Conservation (phyloP, 73 alveolate genomes). For the Paramecium biaurelia region DNA sequence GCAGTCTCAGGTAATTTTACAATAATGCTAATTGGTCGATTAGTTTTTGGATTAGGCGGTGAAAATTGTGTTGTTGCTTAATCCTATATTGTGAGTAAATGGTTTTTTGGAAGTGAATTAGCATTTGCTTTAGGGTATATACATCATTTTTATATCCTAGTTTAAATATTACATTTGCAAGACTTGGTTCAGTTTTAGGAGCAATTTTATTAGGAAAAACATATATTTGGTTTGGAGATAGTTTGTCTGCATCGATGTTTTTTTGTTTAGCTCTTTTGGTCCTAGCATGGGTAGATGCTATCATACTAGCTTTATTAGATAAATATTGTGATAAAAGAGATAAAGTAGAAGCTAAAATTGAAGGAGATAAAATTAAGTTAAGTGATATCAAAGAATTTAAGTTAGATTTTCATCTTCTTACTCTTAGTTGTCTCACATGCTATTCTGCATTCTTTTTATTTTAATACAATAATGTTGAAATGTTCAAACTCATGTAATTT, state of each 20-base stretch:
- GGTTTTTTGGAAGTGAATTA: slow-evolving; percentile 96
- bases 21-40: slow-evolving; percentile 76
- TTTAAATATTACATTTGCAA: slow-evolving; percentile 66
- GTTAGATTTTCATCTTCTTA: slow-evolving; percentile 73
- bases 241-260: slow-evolving; percentile 65
- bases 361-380: slow-evolving; percentile 73
- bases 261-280: slow-evolving; percentile 66
- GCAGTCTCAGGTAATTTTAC: slow-evolving; percentile 9
- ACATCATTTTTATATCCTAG: not conserved
- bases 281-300: slow-evolving; percentile 65
- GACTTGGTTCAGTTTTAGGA: slow-evolving; percentile 75
- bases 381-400: slow-evolving; percentile 78
- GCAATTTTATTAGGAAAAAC: slow-evolving; percentile 14
- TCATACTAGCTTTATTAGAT: slow-evolving; percentile 65
- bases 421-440: slow-evolving; percentile 70
- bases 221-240: not conserved
- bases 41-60: slow-evolving; percentile 92
- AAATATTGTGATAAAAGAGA: slow-evolving; percentile 54
- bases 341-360: not conserved
- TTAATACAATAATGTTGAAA: slow-evolving; percentile 70
- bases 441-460: slow-evolving; percentile 79
- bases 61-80: slow-evolving; percentile 84
- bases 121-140: slow-evolving; percentile 91
- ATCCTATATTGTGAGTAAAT: slow-evolving; percentile 84
- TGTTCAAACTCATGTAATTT: slow-evolving; percentile 69